These are phyloP conservation scores for Xeromyces bisporus DNA, from an alignment of 495 filamentous ascomycete species.

Conservation along the genomic window DNA sequence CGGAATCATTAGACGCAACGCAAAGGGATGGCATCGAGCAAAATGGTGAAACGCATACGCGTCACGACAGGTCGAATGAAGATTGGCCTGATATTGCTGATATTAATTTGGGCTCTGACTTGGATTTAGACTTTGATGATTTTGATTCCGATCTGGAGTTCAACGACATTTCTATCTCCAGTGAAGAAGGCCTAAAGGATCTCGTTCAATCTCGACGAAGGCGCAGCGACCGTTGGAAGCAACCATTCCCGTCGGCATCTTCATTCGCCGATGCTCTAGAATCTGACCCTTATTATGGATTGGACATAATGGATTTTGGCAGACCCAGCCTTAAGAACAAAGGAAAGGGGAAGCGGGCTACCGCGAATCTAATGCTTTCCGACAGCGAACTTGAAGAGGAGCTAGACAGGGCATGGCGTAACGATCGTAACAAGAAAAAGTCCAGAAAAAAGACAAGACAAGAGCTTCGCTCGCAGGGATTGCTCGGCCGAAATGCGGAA, in stretches of 20 bases:
- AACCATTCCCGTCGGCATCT: slow-evolving; percentile 39
- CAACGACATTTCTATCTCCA: not conserved
- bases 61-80: slow-evolving; percentile 4
- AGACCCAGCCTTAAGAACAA: slow-evolving; percentile 40
- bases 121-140: not conserved
- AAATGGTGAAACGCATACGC: not conserved
- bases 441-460: slow-evolving; percentile 63
- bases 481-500: slow-evolving; percentile 49
- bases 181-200: not conserved
- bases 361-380: slow-evolving; percentile 36
- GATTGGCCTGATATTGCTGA: too few relatives aligned
- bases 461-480: slow-evolving; percentile 55
- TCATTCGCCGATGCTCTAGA: slow-evolving; percentile 49
- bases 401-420: slow-evolving; percentile 47
- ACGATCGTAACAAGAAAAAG: slow-evolving; percentile 70
- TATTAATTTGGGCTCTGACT: not conserved
- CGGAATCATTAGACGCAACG: slow-evolving; percentile 1
- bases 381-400: slow-evolving; percentile 58
- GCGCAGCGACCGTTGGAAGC: slow-evolving; percentile 3
- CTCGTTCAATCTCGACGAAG: not conserved
- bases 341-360: slow-evolving; percentile 36
- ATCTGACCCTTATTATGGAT: slow-evolving; percentile 45
- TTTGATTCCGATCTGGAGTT: not conserved
- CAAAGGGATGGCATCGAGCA: not conserved
- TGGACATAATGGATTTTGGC: slow-evolving; percentile 73